Evolutionary conservation across 2,329 filamentous ascomycete species (phyloP).

Genomic region (Nannizziopsis arthrosporioides): DNA sequence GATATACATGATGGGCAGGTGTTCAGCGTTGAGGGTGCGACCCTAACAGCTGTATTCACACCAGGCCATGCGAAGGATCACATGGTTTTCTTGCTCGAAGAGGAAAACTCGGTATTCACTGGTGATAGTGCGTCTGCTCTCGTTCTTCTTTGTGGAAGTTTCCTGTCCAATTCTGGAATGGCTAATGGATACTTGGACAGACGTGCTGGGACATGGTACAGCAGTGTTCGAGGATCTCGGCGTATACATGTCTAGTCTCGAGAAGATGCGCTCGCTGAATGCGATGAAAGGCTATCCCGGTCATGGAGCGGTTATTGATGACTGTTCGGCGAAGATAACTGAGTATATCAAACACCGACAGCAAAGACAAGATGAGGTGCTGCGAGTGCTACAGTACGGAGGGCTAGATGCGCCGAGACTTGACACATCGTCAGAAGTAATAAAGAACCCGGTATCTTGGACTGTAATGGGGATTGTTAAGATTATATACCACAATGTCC

Average conservation of each 20-base stretch:
- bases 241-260: slow-evolving; percentile 56
- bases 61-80: slow-evolving; percentile 77
- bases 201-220: slow-evolving; percentile 76
- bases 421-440: slow-evolving; percentile 14
- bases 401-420: slow-evolving; percentile 23
- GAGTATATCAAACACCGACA: slow-evolving; percentile 78
- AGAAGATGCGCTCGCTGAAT: slow-evolving; percentile 52
- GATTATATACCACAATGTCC: slow-evolving; percentile 70
- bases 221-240: slow-evolving; percentile 70
- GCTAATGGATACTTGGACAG: slow-evolving; percentile 16
- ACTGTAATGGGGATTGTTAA: slow-evolving; percentile 73
- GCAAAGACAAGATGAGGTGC: slow-evolving; percentile 66
- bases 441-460: slow-evolving; percentile 40
- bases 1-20: slow-evolving; percentile 46
- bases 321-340: slow-evolving; percentile 57
- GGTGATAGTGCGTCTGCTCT: slow-evolving; percentile 50
- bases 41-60: slow-evolving; percentile 53
- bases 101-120: slow-evolving; percentile 75
- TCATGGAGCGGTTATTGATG: slow-evolving; percentile 66
- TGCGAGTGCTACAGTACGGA: slow-evolving; percentile 48
- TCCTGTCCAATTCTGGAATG: background rate
- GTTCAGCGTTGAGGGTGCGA: slow-evolving; percentile 44
- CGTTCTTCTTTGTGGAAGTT: background rate
- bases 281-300: slow-evolving; percentile 68
- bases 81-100: slow-evolving; percentile 62